Evolutionary conservation across 2,329 filamentous ascomycete genomes (phyloP), one percentile per base, ranked within the genome.

Genomic region (Trichoderma gracile): DNA sequence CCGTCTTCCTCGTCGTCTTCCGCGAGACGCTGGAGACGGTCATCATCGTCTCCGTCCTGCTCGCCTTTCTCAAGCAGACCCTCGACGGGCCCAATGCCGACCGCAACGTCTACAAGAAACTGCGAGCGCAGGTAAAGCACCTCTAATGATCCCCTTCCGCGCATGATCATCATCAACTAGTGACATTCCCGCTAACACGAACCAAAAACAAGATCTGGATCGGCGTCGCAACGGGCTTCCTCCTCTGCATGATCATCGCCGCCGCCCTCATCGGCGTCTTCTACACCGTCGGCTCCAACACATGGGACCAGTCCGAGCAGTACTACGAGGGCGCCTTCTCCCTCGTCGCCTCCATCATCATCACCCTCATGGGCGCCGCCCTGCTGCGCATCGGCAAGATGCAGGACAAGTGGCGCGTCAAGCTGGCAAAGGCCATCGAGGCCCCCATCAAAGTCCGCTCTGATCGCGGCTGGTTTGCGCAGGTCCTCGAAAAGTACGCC

Each of bases 1-100:
- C 89, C 68, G 86, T 96, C 63, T 96, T 96, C 80, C 93, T 97
- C 80, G 91, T 97, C 75, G 88, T 91, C 78, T 95, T 96, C 75
- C 88, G 93, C 73, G 93, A 96, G 79, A 87, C 87, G 47, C 80
- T 96, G 54, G 92, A 96, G 80, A 90, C 89, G 0, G 88, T 85
- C 72, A 92, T 96, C 73, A 91, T 96, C 70, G 87, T 96, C 67
- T 94, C 92, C 0, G 89, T 96, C n/a, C 81, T 96, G 40, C 84
- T 96, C 46, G 87, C 92, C 23, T 96, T 95, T 74, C 79, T 96
- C 65, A 95, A 94, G 76, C 90, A 95, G 75, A 91, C 89, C 3
- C 83, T 96, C 43, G 81, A 80, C 66, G 86, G 86, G 0, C 85
- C 88, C 10, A 81, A 87, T 63, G 78, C 82, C 65, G 88, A 93